phyloP scores from a whole-genome alignment of 2,329 filamentous ascomycete species.

The Knoxdaviesia capensis region DNA sequence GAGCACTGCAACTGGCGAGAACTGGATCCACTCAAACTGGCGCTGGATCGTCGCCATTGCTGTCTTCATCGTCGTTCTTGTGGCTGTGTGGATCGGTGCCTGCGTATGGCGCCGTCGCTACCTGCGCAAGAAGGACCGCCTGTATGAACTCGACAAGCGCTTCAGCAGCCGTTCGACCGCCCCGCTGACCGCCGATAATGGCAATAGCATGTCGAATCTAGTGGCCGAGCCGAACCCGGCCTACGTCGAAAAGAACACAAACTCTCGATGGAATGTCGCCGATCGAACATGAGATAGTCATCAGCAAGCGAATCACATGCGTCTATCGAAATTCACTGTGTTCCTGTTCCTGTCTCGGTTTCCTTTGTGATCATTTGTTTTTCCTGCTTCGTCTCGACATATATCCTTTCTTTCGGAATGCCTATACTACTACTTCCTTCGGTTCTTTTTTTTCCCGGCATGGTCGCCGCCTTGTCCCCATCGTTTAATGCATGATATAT shows the following conservation, averaged over 20 bases:
- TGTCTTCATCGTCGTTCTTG: constrained; percentile 49
- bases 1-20: constrained; percentile 1
- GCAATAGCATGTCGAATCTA: too few relatives aligned
- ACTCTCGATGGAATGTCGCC: too few relatives aligned
- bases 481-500: not conserved
- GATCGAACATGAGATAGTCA: too few relatives aligned
- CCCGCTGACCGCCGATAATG: too few relatives aligned
- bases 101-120: constrained; percentile 56
- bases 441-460: not conserved
- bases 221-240: too few relatives aligned
- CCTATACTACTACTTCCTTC: not conserved
- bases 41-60: constrained; percentile 71
- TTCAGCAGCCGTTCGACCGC: not conserved
- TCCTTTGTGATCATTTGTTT: not conserved
- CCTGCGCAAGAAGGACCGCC: constrained; percentile 45
- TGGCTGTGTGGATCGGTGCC: constrained; percentile 43
- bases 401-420: not conserved
- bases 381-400: not conserved
- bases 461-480: too few relatives aligned
- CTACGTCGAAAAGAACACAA: too few relatives aligned
- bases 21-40: constrained; percentile 49
- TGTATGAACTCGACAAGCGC: constrained; percentile 22
- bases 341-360: not conserved
- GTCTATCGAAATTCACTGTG: not conserved
- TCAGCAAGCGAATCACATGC: too few relatives aligned